A percentile compares a stretch with the other conserved stretches of the same genome.
Conservation (phyloP, 352 stramenopile species). For the Peronospora destructor region DNA sequence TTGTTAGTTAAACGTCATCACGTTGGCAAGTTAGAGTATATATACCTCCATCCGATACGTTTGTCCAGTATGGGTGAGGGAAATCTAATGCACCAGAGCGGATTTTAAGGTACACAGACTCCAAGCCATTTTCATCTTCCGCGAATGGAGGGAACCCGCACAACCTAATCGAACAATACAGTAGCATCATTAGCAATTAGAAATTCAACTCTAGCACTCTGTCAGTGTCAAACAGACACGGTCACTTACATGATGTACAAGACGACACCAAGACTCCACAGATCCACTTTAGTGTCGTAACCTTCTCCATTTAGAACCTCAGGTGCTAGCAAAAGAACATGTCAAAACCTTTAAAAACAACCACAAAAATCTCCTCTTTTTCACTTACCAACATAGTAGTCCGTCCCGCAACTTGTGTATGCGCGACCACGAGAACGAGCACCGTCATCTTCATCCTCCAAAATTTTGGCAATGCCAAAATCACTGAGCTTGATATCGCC, state of each 20-base stretch:
- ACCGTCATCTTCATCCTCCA: constrained; percentile 73
- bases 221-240: background rate
- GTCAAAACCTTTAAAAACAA: constrained; percentile 5
- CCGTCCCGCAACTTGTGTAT: constrained; percentile 83
- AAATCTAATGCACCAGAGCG: constrained; percentile 73
- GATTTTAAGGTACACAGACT: constrained; percentile 84
- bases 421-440: constrained; percentile 58
- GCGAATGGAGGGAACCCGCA: constrained; percentile 78
- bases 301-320: constrained; percentile 82
- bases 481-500: constrained; percentile 75
- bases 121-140: constrained; percentile 75
- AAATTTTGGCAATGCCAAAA: constrained; percentile 79
- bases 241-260: constrained; percentile 80
- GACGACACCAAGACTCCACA: constrained; percentile 82
- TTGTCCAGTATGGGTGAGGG: constrained; percentile 78
- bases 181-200: background rate
- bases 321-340: constrained; percentile 31
- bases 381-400: constrained; percentile 78
- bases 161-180: constrained; percentile 30
- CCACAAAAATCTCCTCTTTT: background rate
- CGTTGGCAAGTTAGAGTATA: constrained; percentile 1
- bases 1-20: constrained; percentile 5
- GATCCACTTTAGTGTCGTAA: constrained; percentile 83
- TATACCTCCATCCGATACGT: constrained; percentile 70
- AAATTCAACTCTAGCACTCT: background rate